Conservation (phyloP, 345 rosid species). For the Populus alba region DNA sequence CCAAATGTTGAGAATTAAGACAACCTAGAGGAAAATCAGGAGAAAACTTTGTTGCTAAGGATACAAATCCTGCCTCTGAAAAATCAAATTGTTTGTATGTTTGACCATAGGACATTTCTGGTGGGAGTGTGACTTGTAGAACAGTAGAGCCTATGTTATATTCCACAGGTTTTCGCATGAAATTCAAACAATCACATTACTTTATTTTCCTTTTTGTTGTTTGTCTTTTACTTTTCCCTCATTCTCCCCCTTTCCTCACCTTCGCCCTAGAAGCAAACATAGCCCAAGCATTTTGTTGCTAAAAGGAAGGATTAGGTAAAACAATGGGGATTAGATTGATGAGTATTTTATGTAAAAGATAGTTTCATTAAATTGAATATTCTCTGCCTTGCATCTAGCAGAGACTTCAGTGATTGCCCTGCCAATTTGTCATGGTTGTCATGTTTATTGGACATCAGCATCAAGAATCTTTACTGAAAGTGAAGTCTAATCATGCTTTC, state of each 20-base stretch:
- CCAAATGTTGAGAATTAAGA: not conserved
- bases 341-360: not conserved
- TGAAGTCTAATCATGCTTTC: not conserved
- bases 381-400: not conserved
- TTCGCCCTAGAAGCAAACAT: not conserved
- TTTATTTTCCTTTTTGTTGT: no score
- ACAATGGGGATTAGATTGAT: not conserved
- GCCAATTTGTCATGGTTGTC: not conserved
- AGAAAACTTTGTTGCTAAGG: not conserved
- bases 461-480: no score
- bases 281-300: not conserved
- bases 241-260: not conserved
- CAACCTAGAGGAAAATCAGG: not conserved
- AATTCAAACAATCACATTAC: not conserved
- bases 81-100: no score
- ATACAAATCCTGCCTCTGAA: not conserved
- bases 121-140: not conserved
- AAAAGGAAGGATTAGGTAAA: not conserved
- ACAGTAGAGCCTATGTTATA: no score
- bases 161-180: not conserved
- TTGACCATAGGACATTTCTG: not conserved
- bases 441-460: not conserved
- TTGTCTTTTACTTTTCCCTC: not conserved
- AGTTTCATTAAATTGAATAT: not conserved
- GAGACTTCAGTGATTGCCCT: not conserved